A percentile compares a stretch with the other conserved stretches of the same genome.
These are phyloP conservation scores for Irpex sp. DNA, from an alignment of 1,284 basidiomycete species.

Conservation along the genomic window DNA sequence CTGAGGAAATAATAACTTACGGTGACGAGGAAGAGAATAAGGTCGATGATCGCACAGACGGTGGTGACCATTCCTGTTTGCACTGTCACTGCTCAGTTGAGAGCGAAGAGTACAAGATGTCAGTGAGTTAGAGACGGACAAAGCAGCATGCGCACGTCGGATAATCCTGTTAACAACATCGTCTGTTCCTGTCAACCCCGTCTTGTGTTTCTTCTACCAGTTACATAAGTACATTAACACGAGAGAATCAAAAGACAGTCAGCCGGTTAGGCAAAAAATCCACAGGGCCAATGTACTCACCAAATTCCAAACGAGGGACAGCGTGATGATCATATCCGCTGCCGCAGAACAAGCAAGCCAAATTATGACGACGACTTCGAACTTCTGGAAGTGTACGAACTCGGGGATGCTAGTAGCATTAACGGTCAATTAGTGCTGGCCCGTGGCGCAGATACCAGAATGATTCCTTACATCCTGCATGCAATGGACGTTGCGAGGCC, in stretches of 20 bases:
- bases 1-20: too few relatives aligned
- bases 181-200: slow-evolving; percentile 4
- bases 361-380: slow-evolving; percentile 5
- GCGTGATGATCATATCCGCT: slow-evolving; percentile 6
- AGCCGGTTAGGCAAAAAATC: neutral
- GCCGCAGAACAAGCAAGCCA: slow-evolving; percentile 8
- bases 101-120: neutral
- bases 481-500: slow-evolving; percentile 9
- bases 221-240: neutral
- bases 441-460: neutral
- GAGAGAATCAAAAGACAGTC: neutral
- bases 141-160: neutral
- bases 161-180: slow-evolving; percentile 6
- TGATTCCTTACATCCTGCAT: neutral
- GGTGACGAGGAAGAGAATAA: slow-evolving; percentile 2
- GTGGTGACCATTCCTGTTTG: slow-evolving; percentile 6
- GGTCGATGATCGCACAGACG: slow-evolving; percentile 2
- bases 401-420: neutral
- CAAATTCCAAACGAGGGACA: slow-evolving; percentile 3
- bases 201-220: slow-evolving; percentile 4
- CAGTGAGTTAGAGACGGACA: neutral
- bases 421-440: neutral
- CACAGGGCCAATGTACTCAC: neutral
- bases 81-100: neutral
- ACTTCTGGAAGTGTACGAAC: slow-evolving; percentile 1